Conservation (phyloP, 192 early-diverging fungal genomes). For the Gamsiella multidivaricata region DNA sequence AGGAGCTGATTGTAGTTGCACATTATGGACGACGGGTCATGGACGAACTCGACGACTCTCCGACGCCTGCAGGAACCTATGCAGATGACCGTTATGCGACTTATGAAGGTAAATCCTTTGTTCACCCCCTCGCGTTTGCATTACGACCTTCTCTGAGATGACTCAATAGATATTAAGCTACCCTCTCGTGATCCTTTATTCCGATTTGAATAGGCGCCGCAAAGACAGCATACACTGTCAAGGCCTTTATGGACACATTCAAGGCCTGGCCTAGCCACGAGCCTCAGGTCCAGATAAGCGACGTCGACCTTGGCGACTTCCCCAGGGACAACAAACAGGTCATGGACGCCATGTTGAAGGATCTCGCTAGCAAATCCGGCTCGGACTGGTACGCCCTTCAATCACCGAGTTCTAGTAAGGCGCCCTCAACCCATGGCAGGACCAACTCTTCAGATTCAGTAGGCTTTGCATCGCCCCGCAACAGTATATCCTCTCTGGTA, state of each 20-base stretch:
- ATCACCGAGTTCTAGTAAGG: conserved; percentile 1
- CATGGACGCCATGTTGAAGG: conserved; percentile 43
- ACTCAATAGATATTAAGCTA: too few species aligned
- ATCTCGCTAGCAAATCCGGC: conserved; percentile 34
- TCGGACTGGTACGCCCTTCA: conserved; percentile 48
- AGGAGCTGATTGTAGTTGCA: conserved; percentile 45
- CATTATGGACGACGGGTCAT: conserved; percentile 36
- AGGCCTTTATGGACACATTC: conserved; percentile 49
- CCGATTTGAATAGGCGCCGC: conserved; percentile 24
- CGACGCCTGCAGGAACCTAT: conserved; percentile 38
- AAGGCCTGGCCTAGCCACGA: conserved; percentile 25
- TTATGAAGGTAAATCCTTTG: conserved; percentile 31
- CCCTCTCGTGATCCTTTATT: background rate
- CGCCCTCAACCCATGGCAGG: conserved; percentile 8
- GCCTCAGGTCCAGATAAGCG: conserved; percentile 16
- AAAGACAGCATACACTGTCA: conserved; percentile 39
- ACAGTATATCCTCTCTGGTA: conserved; percentile 30
- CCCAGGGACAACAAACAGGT: conserved; percentile 50
- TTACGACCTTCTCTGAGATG: background rate
- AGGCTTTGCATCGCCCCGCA: conserved; percentile 12
- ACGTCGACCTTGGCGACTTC: conserved; percentile 43
- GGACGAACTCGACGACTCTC: conserved; percentile 34
- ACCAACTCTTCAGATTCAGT: conserved; percentile 15
- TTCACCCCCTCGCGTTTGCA: background rate
- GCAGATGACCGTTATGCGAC: conserved; percentile 35